Base-by-base conservation (phyloP, 306 rosid species). In the Cucumis melo region DNA sequence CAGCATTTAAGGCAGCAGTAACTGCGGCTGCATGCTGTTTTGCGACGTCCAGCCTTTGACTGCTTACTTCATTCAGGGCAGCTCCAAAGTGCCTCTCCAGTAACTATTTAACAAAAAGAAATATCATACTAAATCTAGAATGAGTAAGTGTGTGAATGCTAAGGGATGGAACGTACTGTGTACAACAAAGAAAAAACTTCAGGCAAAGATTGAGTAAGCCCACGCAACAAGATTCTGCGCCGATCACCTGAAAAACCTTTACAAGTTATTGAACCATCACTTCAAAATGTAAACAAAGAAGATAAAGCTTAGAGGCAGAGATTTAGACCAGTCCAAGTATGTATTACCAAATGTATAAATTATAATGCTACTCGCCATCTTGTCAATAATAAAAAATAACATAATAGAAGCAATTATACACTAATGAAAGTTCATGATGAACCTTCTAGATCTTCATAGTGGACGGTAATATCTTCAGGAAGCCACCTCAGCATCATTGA, bases 371-470 rank as follows among this genome's bases (percentile, higher is more conserved):
- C 36, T 10, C 12, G 10, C 6, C 56, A 68, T 65, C 51, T 14
- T 38, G 24, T n/a, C 17, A 79, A 51, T 59, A 38, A 71, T 23
- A 36, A 78, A 57, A 60, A 11, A 61, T 24, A 44, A 29, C 10
- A 59, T 55, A 75, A 72, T 77, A 81, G 77, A 56, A 27, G 53
- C 14, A 75, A 10, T 12, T 23, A 4, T 42, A 68, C 74, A 44
- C 36, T 6, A 14, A 24, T 68, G 36, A 20, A 42, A 42, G 55
- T 67, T 41, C 53, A 71, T 54, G 72, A 80, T 17, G 82, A 77
- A 94, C 99, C 99, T 91, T 94, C 99, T 79, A 94, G 86, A 84
- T 94, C 99, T 85, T 94, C 99, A 83, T 94, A 90, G 83, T 94
- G 97, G 83, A 94, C 96, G 3, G 97, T 89, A 83, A 92, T 90